phyloP scores from a whole-genome alignment of 2,329 filamentous ascomycete species.

The Cladosporium sp. region DNA sequence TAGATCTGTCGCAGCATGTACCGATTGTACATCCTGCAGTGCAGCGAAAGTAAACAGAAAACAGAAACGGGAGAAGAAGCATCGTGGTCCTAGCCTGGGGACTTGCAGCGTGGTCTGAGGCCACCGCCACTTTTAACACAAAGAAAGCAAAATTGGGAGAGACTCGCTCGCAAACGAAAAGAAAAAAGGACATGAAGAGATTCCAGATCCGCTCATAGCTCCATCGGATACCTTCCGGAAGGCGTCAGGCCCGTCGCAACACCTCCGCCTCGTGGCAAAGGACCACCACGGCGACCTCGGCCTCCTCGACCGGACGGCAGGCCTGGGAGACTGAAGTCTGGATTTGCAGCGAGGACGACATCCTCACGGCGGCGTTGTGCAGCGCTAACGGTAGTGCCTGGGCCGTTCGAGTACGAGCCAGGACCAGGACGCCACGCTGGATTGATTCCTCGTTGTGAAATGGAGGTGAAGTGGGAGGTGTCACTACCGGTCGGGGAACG shows the following conservation, averaged over 20 bases:
- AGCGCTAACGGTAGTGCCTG: constrained; percentile 23
- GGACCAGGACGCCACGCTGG: constrained; percentile 72
- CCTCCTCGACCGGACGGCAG: constrained; percentile 27
- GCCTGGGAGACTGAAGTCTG: constrained; percentile 74
- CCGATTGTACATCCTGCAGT: neutral
- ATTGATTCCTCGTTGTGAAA: constrained; percentile 83
- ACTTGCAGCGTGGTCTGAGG: neutral
- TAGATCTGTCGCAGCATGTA: neutral
- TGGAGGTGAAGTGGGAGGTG: constrained; percentile 80
- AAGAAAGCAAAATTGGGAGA: neutral
- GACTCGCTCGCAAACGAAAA: constrained; percentile 6
- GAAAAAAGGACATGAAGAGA: neutral
- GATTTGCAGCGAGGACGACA: constrained; percentile 72
- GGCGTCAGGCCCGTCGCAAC: constrained; percentile 26
- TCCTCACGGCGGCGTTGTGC: constrained; percentile 55
- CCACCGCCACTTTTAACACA: neutral
- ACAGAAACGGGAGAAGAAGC: neutral
- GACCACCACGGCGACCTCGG: constrained; percentile 23
- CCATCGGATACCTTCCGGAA: constrained; percentile 30
- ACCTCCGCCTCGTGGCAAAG: constrained; percentile 26
- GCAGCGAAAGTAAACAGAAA: neutral
- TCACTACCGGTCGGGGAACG: constrained; percentile 73
- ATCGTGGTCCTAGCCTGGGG: neutral
- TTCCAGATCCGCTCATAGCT: constrained; percentile 12
- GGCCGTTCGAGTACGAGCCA: constrained; percentile 29